Evolutionary conservation across 176 grass and related monocot genomes (phyloP).

Genomic region (Thalia dealbata): DNA sequence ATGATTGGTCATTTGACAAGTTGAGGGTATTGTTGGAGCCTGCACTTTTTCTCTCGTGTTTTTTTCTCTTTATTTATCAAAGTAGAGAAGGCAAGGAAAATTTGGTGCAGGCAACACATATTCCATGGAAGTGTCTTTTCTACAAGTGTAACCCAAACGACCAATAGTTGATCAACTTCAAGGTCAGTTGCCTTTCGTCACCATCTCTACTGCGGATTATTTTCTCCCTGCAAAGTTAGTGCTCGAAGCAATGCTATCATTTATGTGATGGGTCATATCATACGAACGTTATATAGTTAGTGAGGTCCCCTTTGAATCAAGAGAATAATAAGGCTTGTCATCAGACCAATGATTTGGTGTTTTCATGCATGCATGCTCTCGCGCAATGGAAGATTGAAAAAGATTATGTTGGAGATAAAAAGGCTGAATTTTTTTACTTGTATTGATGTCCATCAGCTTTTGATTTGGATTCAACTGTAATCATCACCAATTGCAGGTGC

Average conservation of each 20-base stretch:
- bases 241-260: not conserved
- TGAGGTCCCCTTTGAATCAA: not conserved
- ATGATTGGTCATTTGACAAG: not conserved
- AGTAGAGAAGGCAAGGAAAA: not conserved
- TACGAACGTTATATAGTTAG: not conserved
- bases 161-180: not conserved
- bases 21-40: not conserved
- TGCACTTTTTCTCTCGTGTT: not conserved
- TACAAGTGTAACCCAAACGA: not conserved
- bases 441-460: not conserved
- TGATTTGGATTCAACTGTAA: not conserved
- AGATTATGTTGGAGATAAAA: not conserved
- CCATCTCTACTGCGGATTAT: not conserved
- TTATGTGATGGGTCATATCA: not conserved
- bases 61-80: not conserved
- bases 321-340: not conserved
- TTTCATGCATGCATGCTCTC: not conserved
- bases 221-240: not conserved
- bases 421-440: not conserved
- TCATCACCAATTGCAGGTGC: conserved; percentile 40
- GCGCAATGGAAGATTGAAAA: not conserved
- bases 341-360: not conserved
- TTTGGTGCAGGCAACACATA: not conserved
- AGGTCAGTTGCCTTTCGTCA: not conserved
- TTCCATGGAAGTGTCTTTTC: not conserved